phyloP scores from a whole-genome alignment of 2,329 filamentous ascomycete species.

The Chrysosporium keratinophilum region DNA sequence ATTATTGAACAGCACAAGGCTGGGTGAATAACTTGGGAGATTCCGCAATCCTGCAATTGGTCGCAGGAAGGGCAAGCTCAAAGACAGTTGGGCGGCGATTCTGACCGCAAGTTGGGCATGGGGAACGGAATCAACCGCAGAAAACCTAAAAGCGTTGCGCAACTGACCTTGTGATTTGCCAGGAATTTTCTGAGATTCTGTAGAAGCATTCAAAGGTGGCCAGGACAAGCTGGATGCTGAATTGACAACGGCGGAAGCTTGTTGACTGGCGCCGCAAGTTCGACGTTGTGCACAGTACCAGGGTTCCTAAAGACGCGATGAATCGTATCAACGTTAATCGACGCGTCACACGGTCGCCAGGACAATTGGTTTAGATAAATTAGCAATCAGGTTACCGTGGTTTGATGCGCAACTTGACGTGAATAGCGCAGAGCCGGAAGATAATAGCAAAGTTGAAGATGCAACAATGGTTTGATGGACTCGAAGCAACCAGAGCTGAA shows the following conservation, averaged over 20 bases:
- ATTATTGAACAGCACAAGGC: background rate
- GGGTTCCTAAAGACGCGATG: slow-evolving; percentile 2
- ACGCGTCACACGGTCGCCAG: background rate
- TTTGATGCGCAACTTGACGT: background rate
- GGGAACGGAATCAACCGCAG: slow-evolving; percentile 1
- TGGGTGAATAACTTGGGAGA: background rate
- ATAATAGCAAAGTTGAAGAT: background rate
- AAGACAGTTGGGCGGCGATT: slow-evolving; percentile 9
- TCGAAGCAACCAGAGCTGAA: background rate
- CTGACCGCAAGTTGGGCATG: slow-evolving; percentile 17
- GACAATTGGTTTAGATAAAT: background rate
- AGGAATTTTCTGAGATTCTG: background rate
- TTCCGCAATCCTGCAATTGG: slow-evolving; percentile 2
- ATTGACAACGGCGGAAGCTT: background rate
- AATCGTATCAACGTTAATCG: background rate
- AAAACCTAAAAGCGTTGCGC: slow-evolving; percentile 5
- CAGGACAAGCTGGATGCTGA: background rate
- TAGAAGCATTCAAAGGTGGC: background rate
- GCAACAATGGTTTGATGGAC: background rate
- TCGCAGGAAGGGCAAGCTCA: background rate
- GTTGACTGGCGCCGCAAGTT: background rate
- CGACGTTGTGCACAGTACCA: slow-evolving; percentile 1
- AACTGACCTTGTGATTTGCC: slow-evolving; percentile 7
- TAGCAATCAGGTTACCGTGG: background rate
- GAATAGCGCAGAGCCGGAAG: background rate